phyloP scores from a whole-genome alignment of 192 early-diverging fungal genomes.

The Endogone sp. region DNA sequence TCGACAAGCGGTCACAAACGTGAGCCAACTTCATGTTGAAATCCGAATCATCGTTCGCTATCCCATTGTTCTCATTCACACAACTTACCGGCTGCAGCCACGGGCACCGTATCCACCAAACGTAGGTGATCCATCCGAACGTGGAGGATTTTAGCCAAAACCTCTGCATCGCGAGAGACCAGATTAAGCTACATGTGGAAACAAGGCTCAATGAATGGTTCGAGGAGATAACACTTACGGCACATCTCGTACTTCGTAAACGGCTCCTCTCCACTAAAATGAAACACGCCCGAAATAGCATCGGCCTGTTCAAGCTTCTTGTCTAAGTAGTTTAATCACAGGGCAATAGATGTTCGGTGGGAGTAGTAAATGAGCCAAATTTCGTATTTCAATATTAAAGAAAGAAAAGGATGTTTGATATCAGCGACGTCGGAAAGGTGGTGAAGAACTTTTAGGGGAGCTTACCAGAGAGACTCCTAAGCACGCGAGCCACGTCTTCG shows the following conservation, averaged over 20 bases:
- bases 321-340: constrained; percentile 16
- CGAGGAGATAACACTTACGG: constrained; percentile 34
- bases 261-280: constrained; percentile 56
- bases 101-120: constrained; percentile 26
- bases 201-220: not conserved
- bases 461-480: constrained; percentile 56
- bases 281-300: constrained; percentile 50
- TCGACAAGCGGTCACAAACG: too few relatives aligned
- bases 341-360: too few relatives aligned
- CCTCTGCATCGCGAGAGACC: constrained; percentile 24
- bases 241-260: constrained; percentile 74
- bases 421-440: too few relatives aligned
- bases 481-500: constrained; percentile 65
- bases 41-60: not conserved
- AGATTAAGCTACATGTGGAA: not conserved
- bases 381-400: too few relatives aligned
- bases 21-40: not conserved
- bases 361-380: too few relatives aligned
- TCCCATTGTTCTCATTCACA: not conserved
- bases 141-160: constrained; percentile 43
- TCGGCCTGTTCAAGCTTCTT: constrained; percentile 26
- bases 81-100: constrained; percentile 23
- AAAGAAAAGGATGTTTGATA: too few relatives aligned
- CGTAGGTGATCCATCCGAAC: constrained; percentile 46
- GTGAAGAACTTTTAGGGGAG: too few relatives aligned